phyloP scores from a whole-genome alignment of 768 basidiomycete species.

The Podaxis rugospora region DNA sequence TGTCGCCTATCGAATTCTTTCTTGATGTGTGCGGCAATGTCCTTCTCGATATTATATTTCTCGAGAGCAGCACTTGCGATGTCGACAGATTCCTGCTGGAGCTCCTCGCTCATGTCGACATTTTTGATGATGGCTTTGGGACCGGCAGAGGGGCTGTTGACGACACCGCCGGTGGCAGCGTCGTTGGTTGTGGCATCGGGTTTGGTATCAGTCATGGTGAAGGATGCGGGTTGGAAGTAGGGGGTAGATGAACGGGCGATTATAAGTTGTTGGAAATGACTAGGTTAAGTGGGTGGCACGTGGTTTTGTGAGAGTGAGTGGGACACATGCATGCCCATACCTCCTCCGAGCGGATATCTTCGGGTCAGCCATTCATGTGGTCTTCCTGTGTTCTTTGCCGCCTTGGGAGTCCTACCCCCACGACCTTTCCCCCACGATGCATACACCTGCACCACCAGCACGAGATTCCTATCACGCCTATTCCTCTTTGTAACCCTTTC shows the following conservation, averaged over 20 bases:
- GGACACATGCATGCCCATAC: not conserved
- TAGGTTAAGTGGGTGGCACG: not conserved
- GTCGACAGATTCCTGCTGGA: constrained; percentile 94
- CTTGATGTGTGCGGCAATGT: constrained; percentile 97
- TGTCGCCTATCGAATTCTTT: constrained; percentile 94
- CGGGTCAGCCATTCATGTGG: constrained; percentile 8
- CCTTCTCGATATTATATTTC: constrained; percentile 94
- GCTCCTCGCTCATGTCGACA: constrained; percentile 94
- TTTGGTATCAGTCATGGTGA: constrained; percentile 46
- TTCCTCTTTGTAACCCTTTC: not conserved
- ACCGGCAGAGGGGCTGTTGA: constrained; percentile 28
- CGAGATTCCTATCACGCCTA: not conserved
- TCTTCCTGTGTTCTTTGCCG: constrained; percentile 9
- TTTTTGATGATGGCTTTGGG: constrained; percentile 91
- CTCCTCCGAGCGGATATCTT: constrained; percentile 7
- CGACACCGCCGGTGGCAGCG: constrained; percentile 44
- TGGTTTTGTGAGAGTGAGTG: not conserved
- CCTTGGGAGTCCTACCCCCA: constrained; percentile 8
- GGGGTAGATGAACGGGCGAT: not conserved
- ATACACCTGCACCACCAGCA: constrained; percentile 5
- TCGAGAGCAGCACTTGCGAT: constrained; percentile 82
- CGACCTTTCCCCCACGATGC: constrained; percentile 4
- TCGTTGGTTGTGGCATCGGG: constrained; percentile 56
- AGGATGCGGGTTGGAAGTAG: not conserved
- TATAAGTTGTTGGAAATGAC: constrained; percentile 1